Evolutionary conservation across 441 rosid species (phyloP).

Genomic region (Populus hybrid): DNA sequence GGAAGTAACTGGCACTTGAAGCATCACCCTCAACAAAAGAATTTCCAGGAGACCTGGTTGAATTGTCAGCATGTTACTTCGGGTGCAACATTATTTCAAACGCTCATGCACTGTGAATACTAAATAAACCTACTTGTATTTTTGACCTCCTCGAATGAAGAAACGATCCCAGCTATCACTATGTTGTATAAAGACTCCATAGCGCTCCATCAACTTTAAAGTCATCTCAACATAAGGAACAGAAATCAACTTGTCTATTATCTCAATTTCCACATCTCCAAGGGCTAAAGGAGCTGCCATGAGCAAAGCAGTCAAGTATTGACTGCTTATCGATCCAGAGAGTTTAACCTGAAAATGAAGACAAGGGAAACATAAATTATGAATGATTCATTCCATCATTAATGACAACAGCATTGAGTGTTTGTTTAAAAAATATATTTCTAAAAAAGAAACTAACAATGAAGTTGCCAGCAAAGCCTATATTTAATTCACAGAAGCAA

Average conservation of each 20-base stretch:
- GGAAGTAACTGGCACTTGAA: slow-evolving; percentile 98
- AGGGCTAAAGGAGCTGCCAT: slow-evolving; percentile 95
- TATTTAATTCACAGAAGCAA: background rate
- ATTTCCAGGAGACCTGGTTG: slow-evolving; percentile 81
- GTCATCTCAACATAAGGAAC: slow-evolving; percentile 98
- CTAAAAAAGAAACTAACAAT: background rate
- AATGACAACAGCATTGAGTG: background rate
- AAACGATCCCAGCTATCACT: slow-evolving; percentile 83
- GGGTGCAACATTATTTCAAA: background rate
- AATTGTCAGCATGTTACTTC: slow-evolving; percentile 20
- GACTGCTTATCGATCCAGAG: slow-evolving; percentile 93
- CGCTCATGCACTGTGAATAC: slow-evolving; percentile 5
- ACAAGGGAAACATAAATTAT: slow-evolving; percentile 9
- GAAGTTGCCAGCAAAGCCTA: background rate
- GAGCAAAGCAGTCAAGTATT: slow-evolving; percentile 92
- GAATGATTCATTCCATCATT: background rate
- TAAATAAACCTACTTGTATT: slow-evolving; percentile 65
- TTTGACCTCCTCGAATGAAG: slow-evolving; percentile 78
- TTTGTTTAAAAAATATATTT: background rate
- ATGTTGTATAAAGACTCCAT: slow-evolving; percentile 72
- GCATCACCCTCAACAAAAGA: slow-evolving; percentile 98
- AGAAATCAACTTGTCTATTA: slow-evolving; percentile 80
- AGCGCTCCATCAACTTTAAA: slow-evolving; percentile 87
- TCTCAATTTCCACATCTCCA: slow-evolving; percentile 90
- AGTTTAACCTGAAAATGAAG: slow-evolving; percentile 74